Evolutionary conservation across 768 basidiomycete species (phyloP), one percentile per base, ranked within the genome.

Genomic region (Amyloporia xantha): DNA sequence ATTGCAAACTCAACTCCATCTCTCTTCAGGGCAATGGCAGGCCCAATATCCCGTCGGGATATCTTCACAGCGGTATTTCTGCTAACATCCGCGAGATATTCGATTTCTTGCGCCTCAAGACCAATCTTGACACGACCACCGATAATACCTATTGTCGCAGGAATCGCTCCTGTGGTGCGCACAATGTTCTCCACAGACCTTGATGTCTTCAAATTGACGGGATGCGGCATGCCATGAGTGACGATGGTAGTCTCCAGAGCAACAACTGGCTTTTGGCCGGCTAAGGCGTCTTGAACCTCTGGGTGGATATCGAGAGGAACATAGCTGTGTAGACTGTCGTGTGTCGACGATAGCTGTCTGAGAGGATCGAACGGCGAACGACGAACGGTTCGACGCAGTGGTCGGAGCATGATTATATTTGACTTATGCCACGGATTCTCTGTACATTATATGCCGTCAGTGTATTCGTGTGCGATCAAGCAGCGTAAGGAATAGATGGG

Each of bases 191-290:
- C 91, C 17, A 95, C 72, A 5, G 82, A 81, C 26, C 69, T 68
- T 0, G 91, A 83, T 20, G 86, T 82, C 23, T 82, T 71, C 5
- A 85, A 63, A 60, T 91, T 94, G 30, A 74, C 72, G 0, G 92
- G 92, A 55, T 81, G 81, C 0, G 91, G 90, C 69, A 95, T 81
- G 17, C 92, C 95, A 71, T 97, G 91, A 1, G 93, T 93, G 51
- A 96, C 82, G 46, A 98, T 78, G 1, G 95, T 84, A 1, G 87
- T 90, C 64, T 98, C 95, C 10, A 98, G 78, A 11, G 94, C 93
- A 10, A 97, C 91, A 39, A 97, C 73, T 17, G 92, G 82, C 52
- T 69, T 71, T 9, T 73, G 69, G 36, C 73, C 68, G 3, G 74
- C 70, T 19, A 95, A 72, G 3, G 94, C 93, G 48, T 93, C 77